Conservation (phyloP, 176 grass and related monocot species). For the Cymbopogon citratus region DNA sequence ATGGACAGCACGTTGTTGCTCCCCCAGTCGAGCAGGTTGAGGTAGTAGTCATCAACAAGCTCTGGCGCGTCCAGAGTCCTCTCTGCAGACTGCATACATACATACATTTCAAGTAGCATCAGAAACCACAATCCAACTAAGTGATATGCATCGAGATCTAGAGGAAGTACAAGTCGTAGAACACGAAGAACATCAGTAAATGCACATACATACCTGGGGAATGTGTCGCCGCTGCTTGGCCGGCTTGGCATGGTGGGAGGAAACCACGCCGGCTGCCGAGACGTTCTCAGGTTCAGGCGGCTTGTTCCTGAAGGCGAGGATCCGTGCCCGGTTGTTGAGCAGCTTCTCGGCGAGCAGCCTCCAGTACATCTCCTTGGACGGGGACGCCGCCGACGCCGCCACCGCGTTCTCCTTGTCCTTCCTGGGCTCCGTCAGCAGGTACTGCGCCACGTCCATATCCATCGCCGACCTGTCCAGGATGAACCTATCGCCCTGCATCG, state of each 20-base stretch:
- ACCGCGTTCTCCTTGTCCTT: constrained; percentile 42
- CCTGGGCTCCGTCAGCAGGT: constrained; percentile 58
- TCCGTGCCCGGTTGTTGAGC: constrained; percentile 53
- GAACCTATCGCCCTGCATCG: constrained; percentile 53
- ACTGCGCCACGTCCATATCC: constrained; percentile 65
- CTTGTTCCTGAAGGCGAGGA: constrained; percentile 51
- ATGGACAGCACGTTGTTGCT: constrained; percentile 36
- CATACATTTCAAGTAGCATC: neutral
- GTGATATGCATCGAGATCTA: neutral
- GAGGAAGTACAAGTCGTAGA: neutral
- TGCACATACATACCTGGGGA: constrained; percentile 30
- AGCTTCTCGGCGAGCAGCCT: constrained; percentile 49
- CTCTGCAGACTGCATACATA: constrained; percentile 44
- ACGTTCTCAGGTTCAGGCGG: constrained; percentile 31
- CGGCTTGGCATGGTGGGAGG: constrained; percentile 29
- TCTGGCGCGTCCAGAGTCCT: constrained; percentile 38
- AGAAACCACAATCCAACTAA: neutral
- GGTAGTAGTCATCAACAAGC: constrained; percentile 36
- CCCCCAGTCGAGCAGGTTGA: constrained; percentile 52
- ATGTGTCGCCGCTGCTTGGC: constrained; percentile 47
- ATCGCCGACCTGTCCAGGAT: constrained; percentile 47
- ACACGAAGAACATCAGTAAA: neutral
- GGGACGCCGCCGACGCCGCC: constrained; percentile 27
- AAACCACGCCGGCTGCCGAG: neutral
- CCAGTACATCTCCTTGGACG: constrained; percentile 44